Conservation (phyloP, 2,329 filamentous ascomycete genomes). For the Trichoderma aggressivum region DNA sequence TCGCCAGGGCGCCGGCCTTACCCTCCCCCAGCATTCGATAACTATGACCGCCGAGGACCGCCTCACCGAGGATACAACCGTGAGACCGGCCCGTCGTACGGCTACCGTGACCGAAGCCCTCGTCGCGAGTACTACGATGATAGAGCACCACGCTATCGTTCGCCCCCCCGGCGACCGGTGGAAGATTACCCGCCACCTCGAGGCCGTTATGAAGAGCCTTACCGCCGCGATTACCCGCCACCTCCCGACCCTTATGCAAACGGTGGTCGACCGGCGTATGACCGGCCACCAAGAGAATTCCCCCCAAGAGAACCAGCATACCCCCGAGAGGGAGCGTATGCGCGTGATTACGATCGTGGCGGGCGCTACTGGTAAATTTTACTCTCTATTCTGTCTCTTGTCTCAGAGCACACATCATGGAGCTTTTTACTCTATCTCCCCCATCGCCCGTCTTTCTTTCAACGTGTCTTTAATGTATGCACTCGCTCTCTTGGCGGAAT, state of each 20-base stretch:
- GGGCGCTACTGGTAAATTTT: conserved; percentile 50
- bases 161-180: conserved; percentile 71
- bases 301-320: conserved; percentile 43
- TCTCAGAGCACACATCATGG: background rate
- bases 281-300: conserved; percentile 52
- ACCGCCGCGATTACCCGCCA: conserved; percentile 65
- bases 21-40: conserved; percentile 61
- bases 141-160: conserved; percentile 73
- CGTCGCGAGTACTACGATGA: conserved; percentile 87
- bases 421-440: background rate
- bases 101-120: conserved; percentile 85
- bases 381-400: conserved; percentile 22
- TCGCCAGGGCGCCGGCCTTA: conserved; percentile 67
- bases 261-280: conserved; percentile 51
- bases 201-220: conserved; percentile 72
- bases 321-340: conserved; percentile 39
- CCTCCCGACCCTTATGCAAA: conserved; percentile 61
- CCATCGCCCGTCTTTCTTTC: background rate
- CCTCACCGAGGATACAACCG: conserved; percentile 80
- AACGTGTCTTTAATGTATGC: conserved; percentile 1
- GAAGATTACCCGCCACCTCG: conserved; percentile 74
- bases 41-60: conserved; percentile 76
- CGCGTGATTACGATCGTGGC: conserved; percentile 50
- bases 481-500: conserved; percentile 27
- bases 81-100: conserved; percentile 57